Percentiles rank a stretch among this genome's conserved stretches.
Conservation (phyloP, 805 yeast genomes). For the Zygosaccharomyces siamensis region DNA sequence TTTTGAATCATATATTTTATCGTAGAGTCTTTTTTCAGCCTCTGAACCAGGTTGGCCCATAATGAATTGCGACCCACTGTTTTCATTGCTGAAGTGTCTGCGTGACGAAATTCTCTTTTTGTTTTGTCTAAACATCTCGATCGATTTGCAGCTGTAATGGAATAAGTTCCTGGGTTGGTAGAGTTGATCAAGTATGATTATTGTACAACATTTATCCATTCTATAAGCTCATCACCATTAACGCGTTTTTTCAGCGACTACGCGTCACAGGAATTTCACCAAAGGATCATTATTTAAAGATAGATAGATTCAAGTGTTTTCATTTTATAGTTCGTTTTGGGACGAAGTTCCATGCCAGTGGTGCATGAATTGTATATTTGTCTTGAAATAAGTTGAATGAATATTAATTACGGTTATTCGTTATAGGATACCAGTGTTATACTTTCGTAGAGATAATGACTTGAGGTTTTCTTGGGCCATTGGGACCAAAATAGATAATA, state of each 20-base stretch:
- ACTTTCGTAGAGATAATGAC: no score
- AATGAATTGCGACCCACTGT: conserved; percentile 27
- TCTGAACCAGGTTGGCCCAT: conserved; percentile 20
- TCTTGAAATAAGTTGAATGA: no score
- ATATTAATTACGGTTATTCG: no score
- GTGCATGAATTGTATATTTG: no score
- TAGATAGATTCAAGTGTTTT: background rate
- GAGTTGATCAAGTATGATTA: no score
- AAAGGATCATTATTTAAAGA: background rate
- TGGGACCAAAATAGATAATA: no score
- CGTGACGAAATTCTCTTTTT: conserved; percentile 73
- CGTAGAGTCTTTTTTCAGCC: conserved; percentile 35
- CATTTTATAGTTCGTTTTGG: no score
- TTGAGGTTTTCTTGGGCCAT: no score
- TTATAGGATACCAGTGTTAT: no score
- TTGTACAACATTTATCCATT: no score
- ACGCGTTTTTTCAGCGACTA: conserved; percentile 3
- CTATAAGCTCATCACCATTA: conserved; percentile 1
- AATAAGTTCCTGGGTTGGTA: background rate
- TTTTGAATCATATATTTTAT: conserved; percentile 49
- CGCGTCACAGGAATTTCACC: conserved; percentile 2
- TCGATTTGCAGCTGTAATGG: background rate
- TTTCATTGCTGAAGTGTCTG: conserved; percentile 48
- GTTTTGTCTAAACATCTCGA: conserved; percentile 61
- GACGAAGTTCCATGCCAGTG: no score